phyloP scores from a whole-genome alignment of 1,139 yeast genomes.

The Nakaseomyces kungkrabaensis region DNA sequence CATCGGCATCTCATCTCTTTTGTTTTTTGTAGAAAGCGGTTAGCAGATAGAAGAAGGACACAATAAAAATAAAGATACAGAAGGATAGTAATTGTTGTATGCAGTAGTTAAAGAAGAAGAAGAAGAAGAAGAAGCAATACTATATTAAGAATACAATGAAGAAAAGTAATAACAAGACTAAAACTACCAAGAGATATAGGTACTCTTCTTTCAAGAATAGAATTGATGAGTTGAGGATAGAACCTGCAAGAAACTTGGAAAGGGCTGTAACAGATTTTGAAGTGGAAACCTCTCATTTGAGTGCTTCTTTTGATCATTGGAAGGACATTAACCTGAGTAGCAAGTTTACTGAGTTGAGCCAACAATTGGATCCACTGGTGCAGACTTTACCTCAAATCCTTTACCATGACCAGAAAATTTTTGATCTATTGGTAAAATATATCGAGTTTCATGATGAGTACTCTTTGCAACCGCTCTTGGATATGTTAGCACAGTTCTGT shows the following conservation, averaged over 20 bases:
- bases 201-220: conserved; percentile 74
- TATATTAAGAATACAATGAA: conserved; percentile 1
- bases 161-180: conserved; percentile 43
- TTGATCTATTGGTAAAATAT: conserved; percentile 41
- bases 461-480: conserved; percentile 74
- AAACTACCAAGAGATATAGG: conserved; percentile 50
- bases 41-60: too few relatives aligned
- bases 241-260: conserved; percentile 58
- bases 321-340: conserved; percentile 74
- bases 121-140: too few relatives aligned
- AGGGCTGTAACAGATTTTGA: conserved; percentile 54
- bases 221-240: conserved; percentile 75
- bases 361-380: conserved; percentile 43
- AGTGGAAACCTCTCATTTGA: conserved; percentile 68
- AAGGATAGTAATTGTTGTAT: too few relatives aligned
- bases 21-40: too few relatives aligned
- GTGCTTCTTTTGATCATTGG: conserved; percentile 79
- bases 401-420: conserved; percentile 58
- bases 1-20: too few relatives aligned
- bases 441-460: conserved; percentile 51
- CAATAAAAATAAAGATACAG: too few relatives aligned
- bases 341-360: conserved; percentile 55
- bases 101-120: too few relatives aligned
- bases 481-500: conserved; percentile 72
- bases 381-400: conserved; percentile 76